These are phyloP conservation scores for Hanseniaspora sp. DNA, from an alignment of 1,139 yeast genomes.

Conservation along the genomic window DNA sequence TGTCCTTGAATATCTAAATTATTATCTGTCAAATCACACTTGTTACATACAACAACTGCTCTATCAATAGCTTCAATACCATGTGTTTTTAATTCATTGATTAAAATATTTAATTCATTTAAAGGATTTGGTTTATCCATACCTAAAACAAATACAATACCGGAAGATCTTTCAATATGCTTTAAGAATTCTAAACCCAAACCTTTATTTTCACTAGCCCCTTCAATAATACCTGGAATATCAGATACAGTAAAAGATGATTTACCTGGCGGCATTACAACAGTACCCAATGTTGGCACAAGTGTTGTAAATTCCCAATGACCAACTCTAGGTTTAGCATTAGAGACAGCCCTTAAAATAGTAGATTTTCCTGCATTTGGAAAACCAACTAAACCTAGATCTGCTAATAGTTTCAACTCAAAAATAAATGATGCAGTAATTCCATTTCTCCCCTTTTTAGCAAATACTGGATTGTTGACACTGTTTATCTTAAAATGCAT, in stretches of 20 bases:
- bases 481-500: constrained; percentile 82
- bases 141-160: constrained; percentile 67
- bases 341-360: constrained; percentile 72
- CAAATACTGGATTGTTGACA: constrained; percentile 79
- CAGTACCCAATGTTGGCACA: constrained; percentile 86
- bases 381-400: constrained; percentile 82
- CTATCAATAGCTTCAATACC: constrained; percentile 37
- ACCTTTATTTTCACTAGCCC: constrained; percentile 75
- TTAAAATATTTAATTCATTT: constrained; percentile 47
- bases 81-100: constrained; percentile 57
- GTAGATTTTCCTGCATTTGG: constrained; percentile 97
- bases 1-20: constrained; percentile 32
- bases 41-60: constrained; percentile 73
- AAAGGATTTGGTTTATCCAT: constrained; percentile 55
- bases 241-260: constrained; percentile 89
- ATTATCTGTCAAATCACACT: constrained; percentile 55
- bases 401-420: constrained; percentile 81
- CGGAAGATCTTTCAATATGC: constrained; percentile 85
- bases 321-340: constrained; percentile 83
- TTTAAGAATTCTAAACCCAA: constrained; percentile 88
- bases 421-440: constrained; percentile 57
- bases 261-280: constrained; percentile 52
- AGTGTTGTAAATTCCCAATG: constrained; percentile 96
- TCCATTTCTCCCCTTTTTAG: constrained; percentile 67
- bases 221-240: constrained; percentile 88